Base-by-base conservation (phyloP, 2,329 filamentous ascomycete genomes). In the Fusarium bactridioides region DNA sequence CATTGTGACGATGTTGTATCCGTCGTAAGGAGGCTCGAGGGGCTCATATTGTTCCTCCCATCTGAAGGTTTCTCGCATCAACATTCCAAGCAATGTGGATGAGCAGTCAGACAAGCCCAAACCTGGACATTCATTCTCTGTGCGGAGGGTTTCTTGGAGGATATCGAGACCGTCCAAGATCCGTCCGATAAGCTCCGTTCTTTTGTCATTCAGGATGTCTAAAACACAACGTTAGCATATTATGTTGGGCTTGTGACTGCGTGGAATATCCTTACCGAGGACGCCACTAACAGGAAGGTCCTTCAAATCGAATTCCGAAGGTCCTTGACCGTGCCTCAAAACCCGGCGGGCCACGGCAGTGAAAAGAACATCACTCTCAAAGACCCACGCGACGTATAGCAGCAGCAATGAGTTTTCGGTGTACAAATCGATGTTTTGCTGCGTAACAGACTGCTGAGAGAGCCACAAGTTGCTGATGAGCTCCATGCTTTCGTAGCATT, bases 331-430 rank as follows among this genome's bases (percentile, higher is more conserved):
- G 2, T n/a, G 2, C 1, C 10, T 19, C 7, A 61, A 29, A 1
- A 16, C 47, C 4, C 11, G 13, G 5, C 2, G 9, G 16, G 19
- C 5, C 4, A 0, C 9, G 21, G 10, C 4, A 8, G 55, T 16
- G 29, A 62, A 15, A 4, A 29, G 4, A 1, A 0, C 0, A 1
- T 16, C 4, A 0, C 3, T 8, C 4, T 15, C 23, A 2, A 61
- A 61, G 3, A 61, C 61, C 57, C 31, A 33, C 0, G 44, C 23
- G 2, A 41, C 5, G 2, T 64, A 62, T 0, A 38, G 2, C 19
- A 0, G n/a, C 1, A 62, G 19, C 3, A 61, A 12, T 5, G 61
- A 15, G 1, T 5, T 9, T 6, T 10, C 1, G 23, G 10, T 4
- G n/a, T 18, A 37, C 4, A 6, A 27, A 19, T 27, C 43, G 21